Base-by-base conservation (phyloP, 2,329 filamentous ascomycete genomes). In the Nothomitra cinnamomea region DNA sequence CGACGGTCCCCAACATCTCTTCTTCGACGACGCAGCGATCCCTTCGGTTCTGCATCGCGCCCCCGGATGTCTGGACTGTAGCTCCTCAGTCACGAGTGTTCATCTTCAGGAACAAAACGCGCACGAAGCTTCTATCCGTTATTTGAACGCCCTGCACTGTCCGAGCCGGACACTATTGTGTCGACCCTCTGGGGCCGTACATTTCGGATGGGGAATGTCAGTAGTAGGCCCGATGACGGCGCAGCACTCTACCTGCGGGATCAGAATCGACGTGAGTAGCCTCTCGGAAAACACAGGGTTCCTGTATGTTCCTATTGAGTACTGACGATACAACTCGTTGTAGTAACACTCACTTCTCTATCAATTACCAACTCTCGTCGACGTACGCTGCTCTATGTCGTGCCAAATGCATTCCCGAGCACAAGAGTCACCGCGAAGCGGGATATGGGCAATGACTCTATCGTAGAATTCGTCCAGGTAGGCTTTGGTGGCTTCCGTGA, bases 401-500 rank as follows among this genome's bases (percentile, higher is more conserved):
- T 79, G 58, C 90, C 92, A 57, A 95, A 95, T 73, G 76, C 82
- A 60, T 96, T 85, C 64, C 92, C 92, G 59, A 86, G 89, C 41
- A 83, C 81, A 54, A 80, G 82, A 72, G 79, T 92, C 64, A 76
- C 73, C 60, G 86, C 82, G 49, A 82, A 78, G 63, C 81, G 85
- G 63, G 80, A 88, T 41, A 58, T 73, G 22, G 82, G 82, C 61
- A 90, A 98, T 65, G 79, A 79, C 57, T 73, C 75, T 54, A 82
- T 86, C 6, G 74, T 95, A 59, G 90, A 96, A 70, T 98, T 87
- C 70, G 79, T 98, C 43, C 90, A 95, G 80, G 89, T 94, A 73
- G 58, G 71, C 67, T 49, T n/a, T n/a, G n/a, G n/a, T n/a, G n/a
- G n/a, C n/a, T n/a, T n/a, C n/a, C n/a, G n/a, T n/a, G n/a, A n/a